Evolutionary conservation across 2,329 filamentous ascomycete species (phyloP).

Genomic region (Ceratocystis smalleyi): DNA sequence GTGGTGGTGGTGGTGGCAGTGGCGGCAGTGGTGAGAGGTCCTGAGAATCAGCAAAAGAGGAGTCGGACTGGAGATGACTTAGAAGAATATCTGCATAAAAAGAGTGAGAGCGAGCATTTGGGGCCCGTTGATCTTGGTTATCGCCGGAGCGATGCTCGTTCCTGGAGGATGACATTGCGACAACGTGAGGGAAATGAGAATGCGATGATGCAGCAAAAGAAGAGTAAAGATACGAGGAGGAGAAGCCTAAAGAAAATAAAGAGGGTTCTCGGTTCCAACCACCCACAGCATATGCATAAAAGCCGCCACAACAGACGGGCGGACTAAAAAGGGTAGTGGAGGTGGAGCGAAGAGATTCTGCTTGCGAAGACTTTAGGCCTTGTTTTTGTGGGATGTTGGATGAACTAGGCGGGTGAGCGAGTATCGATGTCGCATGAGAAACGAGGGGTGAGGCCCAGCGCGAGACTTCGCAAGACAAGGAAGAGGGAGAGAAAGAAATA

Average conservation of each 20-base stretch:
- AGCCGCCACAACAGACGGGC: not conserved
- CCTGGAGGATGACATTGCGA: not conserved
- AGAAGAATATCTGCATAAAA: not conserved
- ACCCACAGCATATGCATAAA: not conserved
- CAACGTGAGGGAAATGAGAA: not conserved
- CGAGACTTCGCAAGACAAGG: too few relatives aligned
- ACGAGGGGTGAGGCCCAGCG: too few relatives aligned
- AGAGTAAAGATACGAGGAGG: not conserved
- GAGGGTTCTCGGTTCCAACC: not conserved
- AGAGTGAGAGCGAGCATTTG: not conserved
- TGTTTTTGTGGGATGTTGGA: not conserved
- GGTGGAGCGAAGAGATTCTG: not conserved
- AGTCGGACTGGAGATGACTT: not conserved
- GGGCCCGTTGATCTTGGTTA: not conserved
- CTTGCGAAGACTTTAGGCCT: not conserved
- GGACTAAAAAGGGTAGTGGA: not conserved
- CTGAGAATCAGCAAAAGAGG: not conserved
- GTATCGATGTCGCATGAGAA: not conserved
- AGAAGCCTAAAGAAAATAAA: not conserved
- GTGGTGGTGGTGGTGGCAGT: not conserved
- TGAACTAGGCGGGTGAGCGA: not conserved
- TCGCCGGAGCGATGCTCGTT: not conserved
- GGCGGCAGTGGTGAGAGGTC: not conserved
- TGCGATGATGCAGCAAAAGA: not conserved
- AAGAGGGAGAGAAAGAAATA: not conserved